These are phyloP conservation scores for Skeletonema menzelii DNA, from an alignment of 108 stramenopile genomes.

Conservation along the genomic window DNA sequence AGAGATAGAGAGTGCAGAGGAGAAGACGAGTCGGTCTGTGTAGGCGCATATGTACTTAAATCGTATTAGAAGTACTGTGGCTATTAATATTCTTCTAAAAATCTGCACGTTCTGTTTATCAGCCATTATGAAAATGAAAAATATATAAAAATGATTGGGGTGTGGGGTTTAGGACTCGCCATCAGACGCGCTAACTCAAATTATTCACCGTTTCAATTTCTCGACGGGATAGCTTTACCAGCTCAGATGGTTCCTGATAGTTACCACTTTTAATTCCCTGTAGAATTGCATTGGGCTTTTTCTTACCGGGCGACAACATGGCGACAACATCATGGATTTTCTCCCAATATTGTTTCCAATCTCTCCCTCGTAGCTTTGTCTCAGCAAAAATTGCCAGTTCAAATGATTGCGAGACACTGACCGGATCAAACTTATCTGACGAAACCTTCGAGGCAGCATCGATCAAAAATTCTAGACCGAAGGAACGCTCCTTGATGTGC, in stretches of 20 bases:
- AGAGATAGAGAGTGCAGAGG: constrained; percentile 33
- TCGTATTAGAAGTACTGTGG: neutral
- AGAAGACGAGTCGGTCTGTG: neutral
- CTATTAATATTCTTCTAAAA: constrained; percentile 5
- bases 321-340: constrained; percentile 52
- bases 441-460: constrained; percentile 34
- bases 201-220: constrained; percentile 42
- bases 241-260: constrained; percentile 45
- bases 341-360: constrained; percentile 57
- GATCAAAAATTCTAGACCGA: constrained; percentile 42
- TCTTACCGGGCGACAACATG: constrained; percentile 47
- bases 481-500: constrained; percentile 31
- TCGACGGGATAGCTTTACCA: constrained; percentile 45
- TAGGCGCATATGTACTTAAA: neutral
- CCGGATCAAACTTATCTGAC: constrained; percentile 32
- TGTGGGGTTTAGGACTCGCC: too few relatives aligned
- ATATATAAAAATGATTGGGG: neutral
- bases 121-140: neutral
- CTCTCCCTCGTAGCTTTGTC: constrained; percentile 39
- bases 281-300: constrained; percentile 35
- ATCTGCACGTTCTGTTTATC: neutral
- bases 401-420: constrained; percentile 42
- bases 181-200: neutral
- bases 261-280: constrained; percentile 47
- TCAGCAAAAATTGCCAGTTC: constrained; percentile 48